phyloP scores from a whole-genome alignment of 108 stramenopile genomes.

The Epipyxis sp. region DNA sequence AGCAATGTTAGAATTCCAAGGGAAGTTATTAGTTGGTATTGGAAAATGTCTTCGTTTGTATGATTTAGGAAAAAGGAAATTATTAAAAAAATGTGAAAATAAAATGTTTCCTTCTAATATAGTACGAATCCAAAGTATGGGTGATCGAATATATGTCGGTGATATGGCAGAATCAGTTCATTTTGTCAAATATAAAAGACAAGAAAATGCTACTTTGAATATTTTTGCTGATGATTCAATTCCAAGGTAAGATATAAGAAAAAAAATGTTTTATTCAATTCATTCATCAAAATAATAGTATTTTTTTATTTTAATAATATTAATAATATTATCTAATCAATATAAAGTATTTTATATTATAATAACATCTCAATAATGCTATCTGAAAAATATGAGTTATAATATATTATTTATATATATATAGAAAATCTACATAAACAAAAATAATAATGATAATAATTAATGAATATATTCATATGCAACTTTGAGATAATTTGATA shows the following conservation, averaged over 20 bases:
- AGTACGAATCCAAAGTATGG: constrained; percentile 73
- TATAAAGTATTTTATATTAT: too few relatives aligned
- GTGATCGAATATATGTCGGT: constrained; percentile 75
- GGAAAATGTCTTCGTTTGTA: constrained; percentile 80
- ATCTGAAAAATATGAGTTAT: too few relatives aligned
- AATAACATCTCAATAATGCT: too few relatives aligned
- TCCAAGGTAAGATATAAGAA: constrained; percentile 18
- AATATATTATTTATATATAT: too few relatives aligned
- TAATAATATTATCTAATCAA: too few relatives aligned
- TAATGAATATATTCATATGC: too few relatives aligned
- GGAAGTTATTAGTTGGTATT: constrained; percentile 83
- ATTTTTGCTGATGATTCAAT: constrained; percentile 81
- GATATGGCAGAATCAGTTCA: constrained; percentile 83
- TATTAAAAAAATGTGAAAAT: constrained; percentile 90
- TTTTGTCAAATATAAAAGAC: constrained; percentile 80
- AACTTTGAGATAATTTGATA: too few relatives aligned
- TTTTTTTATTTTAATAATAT: too few relatives aligned
- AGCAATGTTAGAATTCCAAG: constrained; percentile 83
- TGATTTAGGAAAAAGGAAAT: constrained; percentile 93
- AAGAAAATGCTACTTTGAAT: constrained; percentile 72
- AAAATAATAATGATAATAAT: too few relatives aligned
- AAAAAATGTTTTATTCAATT: too few relatives aligned
- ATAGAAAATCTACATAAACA: too few relatives aligned
- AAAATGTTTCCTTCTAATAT: constrained; percentile 78
- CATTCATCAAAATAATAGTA: too few relatives aligned